Evolutionary conservation across 2,329 filamentous ascomycete genomes (phyloP), one percentile per base, ranked within the genome.

Genomic region (Trichoderma asperellum): DNA sequence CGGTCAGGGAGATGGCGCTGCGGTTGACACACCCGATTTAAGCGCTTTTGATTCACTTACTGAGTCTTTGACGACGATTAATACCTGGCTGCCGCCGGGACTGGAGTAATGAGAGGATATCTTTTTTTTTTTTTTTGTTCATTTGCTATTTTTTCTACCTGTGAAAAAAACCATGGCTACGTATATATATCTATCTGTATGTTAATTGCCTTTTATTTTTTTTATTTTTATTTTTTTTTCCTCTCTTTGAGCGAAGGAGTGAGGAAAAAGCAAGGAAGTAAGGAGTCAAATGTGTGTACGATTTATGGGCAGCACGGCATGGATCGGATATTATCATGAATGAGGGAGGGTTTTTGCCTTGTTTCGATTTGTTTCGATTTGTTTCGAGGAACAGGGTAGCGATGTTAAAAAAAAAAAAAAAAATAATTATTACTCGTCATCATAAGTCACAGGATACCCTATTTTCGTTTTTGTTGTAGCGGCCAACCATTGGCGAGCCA

Each of bases 21-120:
- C 59, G 34, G 55, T 57, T 63, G 61, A 56, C n/a, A 73, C 72
- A 37, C 76, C 75, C 18, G 73, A 72, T 11, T 69, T 73, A 52
- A 67, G 74, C 60, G 74, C 69, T 16, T 77, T 81, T 55, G 80
- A 80, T 11, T 75, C 74, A 11, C 70, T 81, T 37, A 75, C 74
- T 16, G 73, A 64, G 34, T 69, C 69, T 29, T 37, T 69, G 27
- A 68, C 75, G 47, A 79, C 79, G 10, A 70, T 81, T 56, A 75
- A 73, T 18, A 77, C 78, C 6, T 82, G 80, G 80, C 71, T 82
- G 1, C 75, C 78, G 5, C 75, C 32, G 32, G 59, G 76, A 0
- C 70, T 82, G 65, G 81, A 82, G 60, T 82, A 57, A 53, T 16
- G 11, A 43, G 6, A 24, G 18, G 59, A 18, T 10, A 12, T 47